Evolutionary conservation across 2,329 filamentous ascomycete species (phyloP), one percentile per base, ranked within the genome.

Genomic region (Pochonia chlamydosporia): DNA sequence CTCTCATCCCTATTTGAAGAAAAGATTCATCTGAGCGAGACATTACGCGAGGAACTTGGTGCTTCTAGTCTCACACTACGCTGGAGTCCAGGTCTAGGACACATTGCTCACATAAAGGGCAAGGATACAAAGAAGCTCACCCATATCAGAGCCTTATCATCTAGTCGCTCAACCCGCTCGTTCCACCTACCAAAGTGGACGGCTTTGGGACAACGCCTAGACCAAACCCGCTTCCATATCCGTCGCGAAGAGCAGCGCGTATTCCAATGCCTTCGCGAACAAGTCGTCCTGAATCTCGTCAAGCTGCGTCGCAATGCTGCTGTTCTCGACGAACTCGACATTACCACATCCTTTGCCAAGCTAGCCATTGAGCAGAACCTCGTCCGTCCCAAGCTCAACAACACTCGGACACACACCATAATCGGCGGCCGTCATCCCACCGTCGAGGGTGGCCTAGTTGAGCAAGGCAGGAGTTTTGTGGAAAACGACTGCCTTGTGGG

Each of bases 291-390:
- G 40, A 92, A 91, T 57, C 78, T 99, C 3, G 82, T 96, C 52
- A 89, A 85, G 58, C 79, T 99, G 13, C 84, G 93, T 5, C 86
- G 87, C 48, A 97, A 96, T 64, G 91, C 92, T 10, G 78, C 82
- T n/a, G 86, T 96, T 1, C 79, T 99, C 18, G 92, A 97, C 63
- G 91, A 96, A 65, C 79, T 99, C 8, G 93, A 99, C 66, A 86
- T 99, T 31, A 81, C 87, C 3, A 89, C 88, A 47, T 89, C 89
- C 0, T 95, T 95, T 60, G 89, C 93, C 3, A 76, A 74, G 4
- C 75, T 97, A 3, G 91, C 93, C 2, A 64, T 74, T 21, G 87
- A 95, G 61, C 84, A 88, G 52, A 71, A 76, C 40, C 82, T 93
- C 56, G 76, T 83, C 1, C 80, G 92, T 0, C 93, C 93, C 0